A percentile compares a stretch with the other conserved stretches of the same genome.
Evolutionary conservation across 192 early-diverging fungal species (phyloP).

Genomic region (Podila clonocystis): DNA sequence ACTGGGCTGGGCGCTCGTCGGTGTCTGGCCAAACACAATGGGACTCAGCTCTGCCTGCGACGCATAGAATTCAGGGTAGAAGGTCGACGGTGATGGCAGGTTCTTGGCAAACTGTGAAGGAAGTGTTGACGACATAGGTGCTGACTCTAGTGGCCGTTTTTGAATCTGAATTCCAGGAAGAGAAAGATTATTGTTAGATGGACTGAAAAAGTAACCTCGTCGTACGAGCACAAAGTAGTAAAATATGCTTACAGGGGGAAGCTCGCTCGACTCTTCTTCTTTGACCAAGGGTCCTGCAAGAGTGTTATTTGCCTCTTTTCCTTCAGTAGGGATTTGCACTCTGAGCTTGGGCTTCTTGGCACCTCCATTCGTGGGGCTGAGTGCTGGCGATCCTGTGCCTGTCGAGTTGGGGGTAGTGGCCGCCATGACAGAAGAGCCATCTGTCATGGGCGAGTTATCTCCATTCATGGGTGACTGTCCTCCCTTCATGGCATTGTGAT

Average conservation of each 20-base stretch:
- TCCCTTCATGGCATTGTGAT: constrained; percentile 42
- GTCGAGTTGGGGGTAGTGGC: constrained; percentile 17
- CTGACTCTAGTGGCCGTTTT: constrained; percentile 41
- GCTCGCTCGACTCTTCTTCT: constrained; percentile 42
- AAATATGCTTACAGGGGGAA: constrained; percentile 38
- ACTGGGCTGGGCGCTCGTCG: constrained; percentile 66
- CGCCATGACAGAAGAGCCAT: constrained; percentile 38
- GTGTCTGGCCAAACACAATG: constrained; percentile 78
- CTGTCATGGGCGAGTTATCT: constrained; percentile 46
- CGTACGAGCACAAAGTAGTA: too few species aligned
- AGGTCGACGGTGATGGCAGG: constrained; percentile 78
- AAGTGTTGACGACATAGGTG: constrained; percentile 67
- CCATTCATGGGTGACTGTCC: constrained; percentile 43
- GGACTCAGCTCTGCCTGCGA: constrained; percentile 77
- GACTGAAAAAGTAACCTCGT: background rate
- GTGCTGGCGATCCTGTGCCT: constrained; percentile 31
- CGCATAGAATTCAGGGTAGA: constrained; percentile 82
- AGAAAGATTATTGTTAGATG: background rate
- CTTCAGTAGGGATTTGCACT: constrained; percentile 37
- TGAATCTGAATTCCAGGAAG: constrained; percentile 25
- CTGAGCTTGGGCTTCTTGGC: constrained; percentile 46
- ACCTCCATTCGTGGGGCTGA: constrained; percentile 40
- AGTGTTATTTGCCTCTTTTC: constrained; percentile 33
- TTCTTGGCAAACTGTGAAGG: constrained; percentile 74
- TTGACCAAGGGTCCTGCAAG: constrained; percentile 43